These are phyloP conservation scores for Paramarasmius palmivorus DNA, from an alignment of 1,284 basidiomycete species.

Conservation along the genomic window DNA sequence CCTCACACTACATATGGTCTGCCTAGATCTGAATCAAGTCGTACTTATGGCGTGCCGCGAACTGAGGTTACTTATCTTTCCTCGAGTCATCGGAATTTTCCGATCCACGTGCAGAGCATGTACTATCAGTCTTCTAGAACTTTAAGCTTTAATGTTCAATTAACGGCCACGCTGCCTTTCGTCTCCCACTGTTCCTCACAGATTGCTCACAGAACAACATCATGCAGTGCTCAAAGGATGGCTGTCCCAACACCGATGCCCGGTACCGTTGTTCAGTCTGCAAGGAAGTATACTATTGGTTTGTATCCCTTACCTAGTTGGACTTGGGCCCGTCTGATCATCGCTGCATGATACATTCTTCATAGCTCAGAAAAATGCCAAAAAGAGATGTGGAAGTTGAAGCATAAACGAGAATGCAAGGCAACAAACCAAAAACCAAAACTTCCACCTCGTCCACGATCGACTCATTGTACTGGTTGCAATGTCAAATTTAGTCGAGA, in stretches of 20 bases:
- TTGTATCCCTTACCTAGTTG: background rate
- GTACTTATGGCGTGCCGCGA: too few relatives aligned
- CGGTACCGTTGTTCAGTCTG: background rate
- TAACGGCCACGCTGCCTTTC: too few relatives aligned
- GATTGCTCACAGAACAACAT: background rate
- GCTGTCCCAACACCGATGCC: background rate
- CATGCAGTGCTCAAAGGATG: background rate
- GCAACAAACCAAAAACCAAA: conserved; percentile 13
- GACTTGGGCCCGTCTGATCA: background rate
- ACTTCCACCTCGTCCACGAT: conserved; percentile 25
- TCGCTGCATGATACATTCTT: background rate
- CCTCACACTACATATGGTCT: too few relatives aligned
- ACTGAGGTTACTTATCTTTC: too few relatives aligned
- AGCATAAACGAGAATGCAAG: conserved; percentile 34
- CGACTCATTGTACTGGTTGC: conserved; percentile 38
- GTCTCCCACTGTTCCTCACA: background rate
- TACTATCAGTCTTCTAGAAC: too few relatives aligned
- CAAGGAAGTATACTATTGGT: background rate
- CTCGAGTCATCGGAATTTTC: too few relatives aligned
- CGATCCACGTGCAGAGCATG: too few relatives aligned
- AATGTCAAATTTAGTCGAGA: conserved; percentile 27
- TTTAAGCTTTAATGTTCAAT: too few relatives aligned
- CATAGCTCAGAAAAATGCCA: conserved; percentile 26
- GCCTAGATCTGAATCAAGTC: too few relatives aligned
- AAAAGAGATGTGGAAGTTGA: conserved; percentile 27